Evolutionary conservation across 2,329 filamentous ascomycete genomes (phyloP).

Genomic region (Nemania sp.): DNA sequence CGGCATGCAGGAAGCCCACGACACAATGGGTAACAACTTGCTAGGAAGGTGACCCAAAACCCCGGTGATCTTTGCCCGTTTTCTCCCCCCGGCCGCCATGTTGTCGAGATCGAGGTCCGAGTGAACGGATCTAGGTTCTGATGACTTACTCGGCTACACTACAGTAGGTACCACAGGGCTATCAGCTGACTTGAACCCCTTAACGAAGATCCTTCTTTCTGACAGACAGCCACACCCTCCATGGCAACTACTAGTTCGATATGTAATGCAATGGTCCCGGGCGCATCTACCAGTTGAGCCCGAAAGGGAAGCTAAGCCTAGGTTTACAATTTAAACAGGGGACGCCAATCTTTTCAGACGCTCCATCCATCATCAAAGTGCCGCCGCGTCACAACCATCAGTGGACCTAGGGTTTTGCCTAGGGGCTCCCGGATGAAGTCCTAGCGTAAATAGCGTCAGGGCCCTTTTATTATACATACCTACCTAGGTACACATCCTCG

Average conservation of each 20-base stretch:
- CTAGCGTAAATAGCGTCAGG: neutral
- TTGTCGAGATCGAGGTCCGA: conserved; percentile 22
- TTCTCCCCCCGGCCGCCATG: conserved; percentile 1
- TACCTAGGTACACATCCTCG: neutral
- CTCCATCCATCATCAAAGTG: no score
- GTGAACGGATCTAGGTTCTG: conserved; percentile 8
- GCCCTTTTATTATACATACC: neutral
- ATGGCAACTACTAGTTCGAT: no score
- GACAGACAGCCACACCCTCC: no score
- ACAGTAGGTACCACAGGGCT: neutral
- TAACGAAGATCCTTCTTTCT: neutral
- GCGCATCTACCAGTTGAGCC: no score
- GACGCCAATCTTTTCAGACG: no score
- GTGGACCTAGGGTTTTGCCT: no score
- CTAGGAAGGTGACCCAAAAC: conserved; percentile 1
- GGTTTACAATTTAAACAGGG: no score
- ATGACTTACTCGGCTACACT: no score
- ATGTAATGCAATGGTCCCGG: no score
- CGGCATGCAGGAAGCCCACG: neutral
- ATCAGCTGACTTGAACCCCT: neutral
- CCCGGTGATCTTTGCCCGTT: conserved; percentile 23
- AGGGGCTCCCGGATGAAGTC: neutral
- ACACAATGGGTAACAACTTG: neutral
- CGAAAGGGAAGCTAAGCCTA: no score
- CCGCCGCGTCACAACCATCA: no score